phyloP scores from a whole-genome alignment of 2,329 filamentous ascomycete genomes.

The Aspergillus fijiensis region DNA sequence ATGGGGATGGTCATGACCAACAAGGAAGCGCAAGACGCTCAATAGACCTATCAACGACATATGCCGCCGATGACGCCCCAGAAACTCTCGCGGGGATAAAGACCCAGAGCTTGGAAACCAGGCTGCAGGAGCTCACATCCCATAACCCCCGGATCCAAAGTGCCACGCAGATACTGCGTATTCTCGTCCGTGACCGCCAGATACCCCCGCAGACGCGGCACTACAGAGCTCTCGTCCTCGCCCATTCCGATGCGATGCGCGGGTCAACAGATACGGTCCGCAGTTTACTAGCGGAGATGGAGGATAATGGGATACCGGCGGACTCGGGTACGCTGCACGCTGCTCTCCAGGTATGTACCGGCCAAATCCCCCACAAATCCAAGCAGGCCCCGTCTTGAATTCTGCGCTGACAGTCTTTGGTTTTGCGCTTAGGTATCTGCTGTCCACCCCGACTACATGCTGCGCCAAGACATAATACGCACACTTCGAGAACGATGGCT shows the following conservation, averaged over 20 bases:
- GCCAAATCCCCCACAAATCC: background rate
- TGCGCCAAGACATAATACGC: conserved; percentile 68
- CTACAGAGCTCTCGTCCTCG: conserved; percentile 73
- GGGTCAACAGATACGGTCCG: conserved; percentile 67
- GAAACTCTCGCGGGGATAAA: conserved; percentile 17
- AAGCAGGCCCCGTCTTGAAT: background rate
- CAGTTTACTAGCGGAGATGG: conserved; percentile 72
- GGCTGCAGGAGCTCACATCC: conserved; percentile 28
- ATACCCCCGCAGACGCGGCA: conserved; percentile 39
- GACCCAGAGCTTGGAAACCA: conserved; percentile 29
- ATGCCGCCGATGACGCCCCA: conserved; percentile 15
- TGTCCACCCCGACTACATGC: conserved; percentile 80
- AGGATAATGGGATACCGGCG: conserved; percentile 57
- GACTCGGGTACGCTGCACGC: conserved; percentile 70
- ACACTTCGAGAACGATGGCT: conserved; percentile 69
- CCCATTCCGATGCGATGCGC: conserved; percentile 61
- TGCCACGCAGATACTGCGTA: conserved; percentile 35
- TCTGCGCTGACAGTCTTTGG: background rate
- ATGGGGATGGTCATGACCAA: no score
- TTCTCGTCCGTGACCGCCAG: conserved; percentile 40
- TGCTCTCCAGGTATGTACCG: conserved; percentile 60
- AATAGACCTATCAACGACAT: conserved; percentile 2
- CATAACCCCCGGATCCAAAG: conserved; percentile 26
- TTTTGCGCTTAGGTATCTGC: conserved; percentile 58
- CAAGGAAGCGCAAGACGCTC: no score